A percentile compares a stretch with the other conserved stretches of the same genome.
Conservation (phyloP, 257 asterid species). For the Plantago elongata region DNA sequence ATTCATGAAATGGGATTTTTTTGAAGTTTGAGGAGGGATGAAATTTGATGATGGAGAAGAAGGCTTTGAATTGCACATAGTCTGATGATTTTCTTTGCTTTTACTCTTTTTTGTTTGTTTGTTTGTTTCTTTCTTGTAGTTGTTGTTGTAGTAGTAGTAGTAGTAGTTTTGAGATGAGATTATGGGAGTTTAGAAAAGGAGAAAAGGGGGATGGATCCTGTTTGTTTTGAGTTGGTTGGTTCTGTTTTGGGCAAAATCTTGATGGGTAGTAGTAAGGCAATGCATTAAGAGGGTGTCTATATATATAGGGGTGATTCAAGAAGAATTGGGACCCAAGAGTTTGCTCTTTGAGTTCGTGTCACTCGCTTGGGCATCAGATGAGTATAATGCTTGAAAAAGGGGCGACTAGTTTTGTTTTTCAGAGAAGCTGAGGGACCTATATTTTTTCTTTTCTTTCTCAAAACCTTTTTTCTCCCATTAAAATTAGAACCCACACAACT, state of each 20-base stretch:
- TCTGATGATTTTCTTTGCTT: neutral
- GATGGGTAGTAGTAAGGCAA: constrained; percentile 39
- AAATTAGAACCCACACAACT: too few species aligned
- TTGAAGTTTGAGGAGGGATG: constrained; percentile 23
- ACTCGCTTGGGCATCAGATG: neutral
- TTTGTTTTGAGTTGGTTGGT: constrained; percentile 25
- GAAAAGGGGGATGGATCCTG: constrained; percentile 16
- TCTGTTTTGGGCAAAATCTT: constrained; percentile 34
- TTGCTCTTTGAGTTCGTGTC: constrained; percentile 41
- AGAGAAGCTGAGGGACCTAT: constrained; percentile 1
- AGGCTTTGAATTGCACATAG: constrained; percentile 75
- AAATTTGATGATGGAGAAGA: constrained; percentile 57
- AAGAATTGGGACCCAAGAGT: constrained; percentile 23
- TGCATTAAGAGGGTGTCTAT: constrained; percentile 29
- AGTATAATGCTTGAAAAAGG: constrained; percentile 14
- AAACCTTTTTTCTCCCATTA: neutral
- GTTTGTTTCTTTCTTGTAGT: neutral
- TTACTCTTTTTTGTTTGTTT: neutral
- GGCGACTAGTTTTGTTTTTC: constrained; percentile 3
- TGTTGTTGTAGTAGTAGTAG: constrained; percentile 2
- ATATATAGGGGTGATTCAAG: constrained; percentile 32
- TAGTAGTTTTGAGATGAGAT: constrained; percentile 5
- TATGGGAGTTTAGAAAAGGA: constrained; percentile 11
- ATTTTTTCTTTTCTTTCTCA: neutral
- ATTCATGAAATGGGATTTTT: constrained; percentile 43